phyloP scores from a whole-genome alignment of 1,284 basidiomycete species.

The Cutaneotrichosporon dermatis region DNA sequence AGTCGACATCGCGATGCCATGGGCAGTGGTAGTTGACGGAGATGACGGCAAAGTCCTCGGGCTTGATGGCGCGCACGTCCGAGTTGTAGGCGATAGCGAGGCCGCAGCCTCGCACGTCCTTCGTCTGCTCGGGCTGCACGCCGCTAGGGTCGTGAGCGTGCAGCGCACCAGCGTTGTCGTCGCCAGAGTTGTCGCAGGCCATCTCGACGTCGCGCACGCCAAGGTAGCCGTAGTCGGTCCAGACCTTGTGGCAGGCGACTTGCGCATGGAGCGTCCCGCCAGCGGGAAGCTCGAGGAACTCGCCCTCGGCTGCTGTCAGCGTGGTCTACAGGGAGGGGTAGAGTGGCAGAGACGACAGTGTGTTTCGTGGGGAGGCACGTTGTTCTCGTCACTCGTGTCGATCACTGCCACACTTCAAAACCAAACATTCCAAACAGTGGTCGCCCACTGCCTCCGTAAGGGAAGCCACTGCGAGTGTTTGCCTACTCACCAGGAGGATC shows the following conservation, averaged over 20 bases:
- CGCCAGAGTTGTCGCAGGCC: background rate
- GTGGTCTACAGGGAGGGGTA: too few relatives aligned
- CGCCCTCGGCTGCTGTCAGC: slow-evolving; percentile 6
- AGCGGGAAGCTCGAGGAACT: slow-evolving; percentile 7
- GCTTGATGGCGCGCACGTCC: slow-evolving; percentile 56
- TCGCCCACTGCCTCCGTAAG: too few relatives aligned
- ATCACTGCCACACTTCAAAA: too few relatives aligned
- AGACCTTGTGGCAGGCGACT: slow-evolving; percentile 36
- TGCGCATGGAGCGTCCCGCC: slow-evolving; percentile 32
- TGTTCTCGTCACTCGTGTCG: too few relatives aligned
- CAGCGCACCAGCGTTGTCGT: background rate
- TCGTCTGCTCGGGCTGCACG: background rate
- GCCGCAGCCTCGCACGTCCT: slow-evolving; percentile 5
- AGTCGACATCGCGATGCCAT: slow-evolving; percentile 60
- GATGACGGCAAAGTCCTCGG: slow-evolving; percentile 65
- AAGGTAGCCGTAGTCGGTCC: slow-evolving; percentile 21
- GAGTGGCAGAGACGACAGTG: too few relatives aligned
- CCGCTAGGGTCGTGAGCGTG: background rate
- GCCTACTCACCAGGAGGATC: background rate
- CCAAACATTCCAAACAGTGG: too few relatives aligned
- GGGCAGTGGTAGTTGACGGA: slow-evolving; percentile 68
- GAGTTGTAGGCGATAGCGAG: slow-evolving; percentile 65
- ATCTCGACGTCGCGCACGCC: background rate
- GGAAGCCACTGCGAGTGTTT: too few relatives aligned
- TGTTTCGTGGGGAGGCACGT: too few relatives aligned